phyloP scores from a whole-genome alignment of 1,284 basidiomycete genomes.

The Ustilago bromivora region DNA sequence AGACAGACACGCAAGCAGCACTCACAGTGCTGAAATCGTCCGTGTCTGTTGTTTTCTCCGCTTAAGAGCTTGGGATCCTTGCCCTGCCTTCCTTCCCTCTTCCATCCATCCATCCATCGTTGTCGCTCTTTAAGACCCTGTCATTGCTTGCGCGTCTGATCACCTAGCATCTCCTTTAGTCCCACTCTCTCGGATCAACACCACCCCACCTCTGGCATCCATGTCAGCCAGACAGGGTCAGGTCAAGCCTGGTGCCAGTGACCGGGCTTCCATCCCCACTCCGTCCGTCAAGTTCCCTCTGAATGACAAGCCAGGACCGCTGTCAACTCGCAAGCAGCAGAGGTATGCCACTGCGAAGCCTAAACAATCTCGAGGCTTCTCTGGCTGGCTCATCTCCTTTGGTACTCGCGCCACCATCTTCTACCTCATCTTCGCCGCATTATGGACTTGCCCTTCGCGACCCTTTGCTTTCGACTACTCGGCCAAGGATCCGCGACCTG shows the following conservation, averaged over 20 bases:
- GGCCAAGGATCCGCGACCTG: slow-evolving; percentile 51
- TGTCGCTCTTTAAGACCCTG: too few relatives aligned
- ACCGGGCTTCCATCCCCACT: slow-evolving; percentile 43
- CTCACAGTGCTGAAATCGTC: not conserved
- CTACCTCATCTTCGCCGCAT: slow-evolving; percentile 53
- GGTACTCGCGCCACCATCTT: slow-evolving; percentile 48
- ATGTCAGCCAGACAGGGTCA: slow-evolving; percentile 22
- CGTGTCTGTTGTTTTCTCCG: not conserved
- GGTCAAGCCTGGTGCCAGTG: slow-evolving; percentile 30
- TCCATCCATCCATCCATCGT: not conserved
- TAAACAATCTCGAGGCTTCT: slow-evolving; percentile 33
- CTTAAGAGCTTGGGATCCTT: not conserved
- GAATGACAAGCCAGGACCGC: slow-evolving; percentile 21
- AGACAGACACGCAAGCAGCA: not conserved
- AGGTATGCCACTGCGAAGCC: not conserved
- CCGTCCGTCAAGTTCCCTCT: slow-evolving; percentile 37
- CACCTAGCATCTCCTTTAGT: slow-evolving; percentile 7
- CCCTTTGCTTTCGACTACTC: slow-evolving; percentile 64
- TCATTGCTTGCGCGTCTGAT: slow-evolving; percentile 13
- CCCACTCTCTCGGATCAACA: not conserved
- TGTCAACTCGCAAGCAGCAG: slow-evolving; percentile 15
- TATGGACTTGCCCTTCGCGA: slow-evolving; percentile 62
- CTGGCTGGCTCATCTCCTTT: slow-evolving; percentile 45
- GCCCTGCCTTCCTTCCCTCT: slow-evolving; percentile 5
- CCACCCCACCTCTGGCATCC: not conserved